A percentile compares a stretch with the other conserved stretches of the same genome.
Conservation (phyloP, 768 basidiomycete genomes). For the Rhizopogon roseolus region DNA sequence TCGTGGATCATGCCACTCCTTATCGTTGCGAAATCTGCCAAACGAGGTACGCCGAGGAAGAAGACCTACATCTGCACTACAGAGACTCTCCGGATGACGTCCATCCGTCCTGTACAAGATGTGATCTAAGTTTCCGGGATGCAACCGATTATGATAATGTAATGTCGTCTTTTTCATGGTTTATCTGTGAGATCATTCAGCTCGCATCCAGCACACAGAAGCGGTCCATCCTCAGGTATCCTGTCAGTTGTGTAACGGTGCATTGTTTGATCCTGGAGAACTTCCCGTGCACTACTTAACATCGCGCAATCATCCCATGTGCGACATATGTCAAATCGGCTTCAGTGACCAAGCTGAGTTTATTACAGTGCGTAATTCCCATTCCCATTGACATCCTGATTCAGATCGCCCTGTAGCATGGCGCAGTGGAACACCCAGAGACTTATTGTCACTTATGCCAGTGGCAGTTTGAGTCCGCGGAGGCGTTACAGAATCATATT, state of each 20-base stretch:
- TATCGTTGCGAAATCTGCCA: slow-evolving; percentile 20
- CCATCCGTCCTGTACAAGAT: slow-evolving; percentile 34
- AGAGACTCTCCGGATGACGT: slow-evolving; percentile 24
- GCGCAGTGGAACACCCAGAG: slow-evolving; percentile 26
- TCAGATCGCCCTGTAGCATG: slow-evolving; percentile 19
- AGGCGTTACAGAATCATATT: slow-evolving; percentile 36
- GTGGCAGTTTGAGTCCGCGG: slow-evolving; percentile 33
- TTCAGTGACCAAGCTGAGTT: slow-evolving; percentile 23
- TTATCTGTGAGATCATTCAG: background rate
- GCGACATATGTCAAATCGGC: slow-evolving; percentile 20
- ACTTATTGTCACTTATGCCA: slow-evolving; percentile 31
- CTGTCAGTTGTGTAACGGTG: slow-evolving; percentile 26
- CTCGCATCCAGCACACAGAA: slow-evolving; percentile 32
- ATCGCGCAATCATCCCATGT: slow-evolving; percentile 24
- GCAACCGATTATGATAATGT: slow-evolving; percentile 23
- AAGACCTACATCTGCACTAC: slow-evolving; percentile 36
- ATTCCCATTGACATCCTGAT: slow-evolving; percentile 5
- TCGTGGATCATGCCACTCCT: slow-evolving; percentile 24
- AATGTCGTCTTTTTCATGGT: slow-evolving; percentile 5
- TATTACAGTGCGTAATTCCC: slow-evolving; percentile 16
- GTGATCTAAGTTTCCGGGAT: slow-evolving; percentile 31
- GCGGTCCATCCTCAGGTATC: slow-evolving; percentile 30
- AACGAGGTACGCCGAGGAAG: slow-evolving; percentile 24
- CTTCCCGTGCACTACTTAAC: slow-evolving; percentile 20
- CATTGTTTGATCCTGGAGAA: slow-evolving; percentile 16